Base-by-base conservation (phyloP, 2,329 filamentous ascomycete genomes). In the Cryoendolithus antarcticus region DNA sequence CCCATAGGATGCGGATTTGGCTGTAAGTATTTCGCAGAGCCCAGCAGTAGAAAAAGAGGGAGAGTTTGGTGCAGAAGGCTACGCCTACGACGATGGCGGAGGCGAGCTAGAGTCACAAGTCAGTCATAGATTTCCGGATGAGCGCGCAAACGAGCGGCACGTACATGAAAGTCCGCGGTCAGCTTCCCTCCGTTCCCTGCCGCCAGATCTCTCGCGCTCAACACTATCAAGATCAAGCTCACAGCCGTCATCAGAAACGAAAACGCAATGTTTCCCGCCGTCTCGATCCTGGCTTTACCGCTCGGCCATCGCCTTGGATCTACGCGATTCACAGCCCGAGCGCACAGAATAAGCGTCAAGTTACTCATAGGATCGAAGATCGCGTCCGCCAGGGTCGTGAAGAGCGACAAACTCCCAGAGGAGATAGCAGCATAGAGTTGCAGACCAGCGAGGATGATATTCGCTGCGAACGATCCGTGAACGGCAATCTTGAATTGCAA, bases 351-450 rank as follows among this genome's bases (percentile, higher is more conserved):
- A 9, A 96, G 71, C 1, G 84, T 89, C 38, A 95, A 60, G 55
- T 94, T 95, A 54, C 82, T 89, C 54, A 93, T 58, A 6, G 86
- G 91, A 57, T 96, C 91, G 63, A 96, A 96, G 48, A 96, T 71
- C 37, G 88, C 79, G 62, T 98, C 91, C 10, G 88, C 89, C 83
- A 93, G 93, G 46, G 89, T 98, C 10, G 91, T 95, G 66, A 96
- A 95, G 34, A 98, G 77, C 4, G 89, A 94, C 29, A 96, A 73
- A n/a, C 86, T 95, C 34, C 82, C 78, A 0, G 88, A 94, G 0
- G 82, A 76, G 34, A 85, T 74, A 44, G 91, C 91, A 32, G 81
- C 91, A 58, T 93, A 98, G 30, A 95, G 67, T 62, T 98, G 91
- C 11, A 98, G 70, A 19, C 11, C 36, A 38, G 12, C 31, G 30